Conservation (phyloP, 2,329 filamentous ascomycete species). For the Fusarium compactum region DNA sequence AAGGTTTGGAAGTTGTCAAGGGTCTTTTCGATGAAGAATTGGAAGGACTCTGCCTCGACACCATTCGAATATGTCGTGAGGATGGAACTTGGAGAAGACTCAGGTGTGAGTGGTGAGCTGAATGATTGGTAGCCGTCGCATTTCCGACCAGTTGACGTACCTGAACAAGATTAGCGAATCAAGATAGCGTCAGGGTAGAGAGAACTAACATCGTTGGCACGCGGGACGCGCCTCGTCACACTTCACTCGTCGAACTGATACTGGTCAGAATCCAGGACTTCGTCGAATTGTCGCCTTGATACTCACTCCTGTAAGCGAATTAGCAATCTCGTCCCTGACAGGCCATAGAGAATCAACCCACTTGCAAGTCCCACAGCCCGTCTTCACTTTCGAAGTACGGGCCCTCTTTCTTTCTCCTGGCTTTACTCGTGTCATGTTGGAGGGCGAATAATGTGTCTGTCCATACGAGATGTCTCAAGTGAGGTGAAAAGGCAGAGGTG, state of each 20-base stretch:
- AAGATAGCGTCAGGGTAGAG: fast-evolving
- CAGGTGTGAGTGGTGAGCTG: fast-evolving
- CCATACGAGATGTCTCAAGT: not conserved
- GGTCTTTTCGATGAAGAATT: conserved; percentile 32
- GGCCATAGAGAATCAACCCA: not conserved
- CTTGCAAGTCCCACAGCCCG: conserved; percentile 34
- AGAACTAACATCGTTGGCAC: conserved; percentile 15
- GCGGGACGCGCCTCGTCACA: conserved; percentile 24
- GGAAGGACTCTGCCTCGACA: conserved; percentile 16
- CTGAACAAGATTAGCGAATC: not conserved
- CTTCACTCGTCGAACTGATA: conserved; percentile 22
- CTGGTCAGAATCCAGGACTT: not conserved
- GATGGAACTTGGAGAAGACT: not conserved
- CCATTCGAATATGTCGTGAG: not conserved
- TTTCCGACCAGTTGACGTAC: conserved; percentile 27
- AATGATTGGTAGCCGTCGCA: conserved; percentile 22
- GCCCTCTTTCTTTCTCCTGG: conserved; percentile 16
- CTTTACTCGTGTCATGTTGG: conserved; percentile 27
- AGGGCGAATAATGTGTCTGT: not conserved
- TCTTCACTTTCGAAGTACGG: conserved; percentile 14
- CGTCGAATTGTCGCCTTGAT: not conserved
- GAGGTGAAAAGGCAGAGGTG: not conserved
- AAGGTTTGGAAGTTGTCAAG: conserved; percentile 28
- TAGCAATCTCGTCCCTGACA: fast-evolving
- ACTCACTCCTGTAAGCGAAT: conserved; percentile 16